Conservation (phyloP, 805 yeast genomes). For the Ogataea minuta region DNA sequence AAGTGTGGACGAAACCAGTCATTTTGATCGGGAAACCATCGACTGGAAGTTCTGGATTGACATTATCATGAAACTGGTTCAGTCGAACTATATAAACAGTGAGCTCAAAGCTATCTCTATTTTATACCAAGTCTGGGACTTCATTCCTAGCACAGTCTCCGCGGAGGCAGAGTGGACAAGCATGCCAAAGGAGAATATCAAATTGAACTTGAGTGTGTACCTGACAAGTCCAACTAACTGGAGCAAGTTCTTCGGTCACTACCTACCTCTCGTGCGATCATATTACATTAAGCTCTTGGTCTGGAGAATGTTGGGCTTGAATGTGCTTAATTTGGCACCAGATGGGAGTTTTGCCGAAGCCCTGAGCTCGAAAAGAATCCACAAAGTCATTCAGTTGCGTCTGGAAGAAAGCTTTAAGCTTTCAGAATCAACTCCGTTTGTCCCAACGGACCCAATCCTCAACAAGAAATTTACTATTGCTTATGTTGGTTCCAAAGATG, state of each 20-base stretch:
- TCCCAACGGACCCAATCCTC: slow-evolving; percentile 39
- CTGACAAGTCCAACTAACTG: slow-evolving; percentile 50
- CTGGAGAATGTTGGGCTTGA: slow-evolving; percentile 53
- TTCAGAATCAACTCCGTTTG: slow-evolving; percentile 19
- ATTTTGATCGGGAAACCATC: slow-evolving; percentile 29
- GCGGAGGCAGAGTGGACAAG: slow-evolving; percentile 38
- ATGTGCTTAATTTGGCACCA: slow-evolving; percentile 12
- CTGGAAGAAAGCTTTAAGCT: slow-evolving; percentile 30
- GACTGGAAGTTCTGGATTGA: slow-evolving; percentile 80
- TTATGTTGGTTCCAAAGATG: slow-evolving; percentile 25
- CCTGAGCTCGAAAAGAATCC: slow-evolving; percentile 13
- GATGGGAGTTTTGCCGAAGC: slow-evolving; percentile 19
- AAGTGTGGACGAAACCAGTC: slow-evolving; percentile 16
- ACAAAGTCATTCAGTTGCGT: slow-evolving; percentile 31
- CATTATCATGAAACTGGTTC: slow-evolving; percentile 56
- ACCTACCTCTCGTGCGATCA: slow-evolving; percentile 74
- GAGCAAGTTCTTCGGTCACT: slow-evolving; percentile 64
- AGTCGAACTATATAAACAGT: slow-evolving; percentile 58
- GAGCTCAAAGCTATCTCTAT: slow-evolving; percentile 64
- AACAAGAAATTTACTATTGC: slow-evolving; percentile 49
- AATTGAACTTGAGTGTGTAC: slow-evolving; percentile 53
- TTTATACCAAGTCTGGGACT: slow-evolving; percentile 73
- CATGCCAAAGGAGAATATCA: slow-evolving; percentile 39
- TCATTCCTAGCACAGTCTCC: slow-evolving; percentile 43
- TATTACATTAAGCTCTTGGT: slow-evolving; percentile 64